Base-by-base conservation (phyloP, 148 eudicot species). In the Rhododendron griersonianum region DNA sequence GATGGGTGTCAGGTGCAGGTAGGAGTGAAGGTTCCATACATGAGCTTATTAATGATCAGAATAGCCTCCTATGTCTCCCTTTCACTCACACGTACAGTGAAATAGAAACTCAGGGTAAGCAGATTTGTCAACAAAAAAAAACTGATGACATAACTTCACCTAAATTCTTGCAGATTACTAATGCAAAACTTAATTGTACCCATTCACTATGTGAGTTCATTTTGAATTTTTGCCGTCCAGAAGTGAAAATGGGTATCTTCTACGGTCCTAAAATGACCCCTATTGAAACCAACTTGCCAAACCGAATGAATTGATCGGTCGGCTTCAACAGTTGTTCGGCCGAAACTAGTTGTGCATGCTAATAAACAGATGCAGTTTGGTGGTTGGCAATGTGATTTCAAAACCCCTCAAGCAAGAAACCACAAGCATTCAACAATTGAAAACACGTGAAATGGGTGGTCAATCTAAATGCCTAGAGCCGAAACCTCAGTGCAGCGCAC, bases 401-500 rank as follows among this genome's bases (percentile, higher is more conserved):
- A 69, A 69, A 10, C 75, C 75, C 47, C 73, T 53, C 39, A 50
- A 48, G 30, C 19, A 28, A 73, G 80, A 21, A 84, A 51, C 13
- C 51, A 84, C 23, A 39, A 47, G 45, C 65, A 84, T 39, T 37
- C 28, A 35, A 13, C 10, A 2, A 85, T 41, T 59, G 51, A 78
- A 16, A 84, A 65, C n/a, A 28, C 39, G 16, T 21, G 81, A 81
- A 69, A 9, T 6, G 3, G 69, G 75, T 47, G 25, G 79, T 50
- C 33, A 35, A 53, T 53, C 18, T 10, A 57, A 57, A 57, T 35
- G 28, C 63, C 15, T 74, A 41, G 15, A 65, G 75, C 39, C 28
- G 15, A 19, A 81, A 82, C 55, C 30, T 53, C 35, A 83, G 25
- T 63, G 81, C 30, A 87, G 61, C 65, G 75, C 84, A 89, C 89